A percentile compares a stretch with the other conserved stretches of the same genome.
Evolutionary conservation across 2,329 filamentous ascomycete genomes (phyloP).

Genomic region (Colletotrichum sp.): DNA sequence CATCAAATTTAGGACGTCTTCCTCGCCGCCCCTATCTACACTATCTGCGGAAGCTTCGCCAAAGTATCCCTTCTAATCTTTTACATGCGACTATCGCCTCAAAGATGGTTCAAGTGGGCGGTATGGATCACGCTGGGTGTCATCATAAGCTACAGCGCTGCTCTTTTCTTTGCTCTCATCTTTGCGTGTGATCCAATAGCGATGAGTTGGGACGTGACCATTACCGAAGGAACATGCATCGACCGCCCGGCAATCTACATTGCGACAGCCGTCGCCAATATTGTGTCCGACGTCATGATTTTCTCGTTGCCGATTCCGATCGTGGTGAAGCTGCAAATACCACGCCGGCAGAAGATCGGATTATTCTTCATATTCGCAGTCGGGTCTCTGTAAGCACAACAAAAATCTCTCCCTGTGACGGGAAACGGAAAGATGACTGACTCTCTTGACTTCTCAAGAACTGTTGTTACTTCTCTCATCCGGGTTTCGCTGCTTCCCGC

Average conservation of each 20-base stretch:
- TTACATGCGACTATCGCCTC: conserved; percentile 39
- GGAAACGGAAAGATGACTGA: background rate
- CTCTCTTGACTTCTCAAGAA: conserved; percentile 25
- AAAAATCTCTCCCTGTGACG: background rate
- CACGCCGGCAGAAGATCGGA: conserved; percentile 48
- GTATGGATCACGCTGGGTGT: conserved; percentile 33
- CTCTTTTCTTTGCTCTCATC: conserved; percentile 38
- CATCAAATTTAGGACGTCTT: conserved; percentile 27
- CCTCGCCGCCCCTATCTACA: conserved; percentile 33
- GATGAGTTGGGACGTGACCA: conserved; percentile 33
- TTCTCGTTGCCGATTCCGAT: conserved; percentile 52
- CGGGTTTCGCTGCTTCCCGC: conserved; percentile 30
- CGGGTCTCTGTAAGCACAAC: conserved; percentile 36
- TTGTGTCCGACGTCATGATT: conserved; percentile 51
- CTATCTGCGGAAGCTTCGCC: conserved; percentile 35
- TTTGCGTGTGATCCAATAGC: conserved; percentile 41
- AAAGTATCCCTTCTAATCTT: conserved; percentile 44
- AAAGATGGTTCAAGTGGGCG: conserved; percentile 34
- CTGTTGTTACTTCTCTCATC: conserved; percentile 36
- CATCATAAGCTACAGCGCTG: conserved; percentile 33
- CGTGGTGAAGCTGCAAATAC: conserved; percentile 49
- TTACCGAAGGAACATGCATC: conserved; percentile 43
- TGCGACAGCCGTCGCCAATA: conserved; percentile 50
- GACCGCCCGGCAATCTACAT: conserved; percentile 51
- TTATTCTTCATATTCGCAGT: conserved; percentile 48